Base-by-base conservation (phyloP, 768 basidiomycete genomes). In the Butyriboletus loyo region DNA sequence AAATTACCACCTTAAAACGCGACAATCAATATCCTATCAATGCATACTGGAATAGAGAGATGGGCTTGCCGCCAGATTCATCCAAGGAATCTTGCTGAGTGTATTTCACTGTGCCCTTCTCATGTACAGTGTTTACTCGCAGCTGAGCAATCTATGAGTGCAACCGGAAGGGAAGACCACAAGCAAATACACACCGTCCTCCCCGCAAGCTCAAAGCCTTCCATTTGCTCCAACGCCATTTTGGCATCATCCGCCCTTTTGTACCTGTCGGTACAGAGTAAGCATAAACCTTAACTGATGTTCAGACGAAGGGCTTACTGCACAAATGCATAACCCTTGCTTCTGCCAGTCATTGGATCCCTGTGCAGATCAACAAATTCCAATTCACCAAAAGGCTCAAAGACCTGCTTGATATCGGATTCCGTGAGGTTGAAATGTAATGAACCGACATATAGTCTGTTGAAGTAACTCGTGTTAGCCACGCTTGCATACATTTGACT, bases 151-250 rank as follows among this genome's bases (percentile, higher is more conserved):
- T 8, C 24, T 22, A 56, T 62, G 24, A 53, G 49, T 53, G 25
- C 57, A 51, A 45, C 66, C 46, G 40, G 55, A 49, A 49, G 46
- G 24, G 35, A 34, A 55, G 44, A 60, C 48, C 17, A 55, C 35
- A 35, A 36, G 39, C 9, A 44, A 25, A 47, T 17, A 54, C 38
- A 37, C 84, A 94, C 93, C 54, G 88, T 89, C 52, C 97, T 85
- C 36, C 97, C 97, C 48, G 97, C 97, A 52, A 99, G 80, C 63
- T 97, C 93, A 66, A 99, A 99, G 27, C 92, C 92, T 76, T 98
- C 95, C 97, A 99, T 99, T 62, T 98, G 92, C 65, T 97, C 93
- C 39, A 99, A 72, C 24, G 97, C 97, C 86, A 95, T 95, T 68
- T 89, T 88, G 24, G 97, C 96, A 67, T 98, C 92, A 67, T 93